Conservation (phyloP, 2,329 filamentous ascomycete genomes). For the Paraphoma sp. region DNA sequence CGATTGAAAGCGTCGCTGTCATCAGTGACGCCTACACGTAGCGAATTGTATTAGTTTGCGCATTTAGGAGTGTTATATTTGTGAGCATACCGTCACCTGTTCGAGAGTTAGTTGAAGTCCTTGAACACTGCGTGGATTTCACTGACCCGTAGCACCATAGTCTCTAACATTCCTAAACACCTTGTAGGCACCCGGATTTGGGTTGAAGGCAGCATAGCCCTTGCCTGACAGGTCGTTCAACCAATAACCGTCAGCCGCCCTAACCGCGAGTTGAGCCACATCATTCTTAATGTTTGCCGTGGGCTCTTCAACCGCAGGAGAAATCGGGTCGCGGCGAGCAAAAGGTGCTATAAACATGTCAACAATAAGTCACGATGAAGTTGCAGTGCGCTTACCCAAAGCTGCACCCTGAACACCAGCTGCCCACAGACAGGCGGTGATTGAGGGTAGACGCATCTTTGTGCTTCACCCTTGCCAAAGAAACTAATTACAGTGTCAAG, state of each 20-base stretch:
- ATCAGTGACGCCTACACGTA: constrained; percentile 33
- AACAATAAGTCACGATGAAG: constrained; percentile 1
- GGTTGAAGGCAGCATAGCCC: constrained; percentile 50
- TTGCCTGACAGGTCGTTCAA: constrained; percentile 51
- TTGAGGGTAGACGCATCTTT: constrained; percentile 31
- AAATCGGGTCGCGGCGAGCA: constrained; percentile 4
- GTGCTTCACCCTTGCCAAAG: background rate
- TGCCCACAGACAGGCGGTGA: constrained; percentile 40
- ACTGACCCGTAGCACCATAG: constrained; percentile 52
- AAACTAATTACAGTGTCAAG: constrained; percentile 5
- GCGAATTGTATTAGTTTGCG: too few relatives aligned
- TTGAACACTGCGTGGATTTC: background rate
- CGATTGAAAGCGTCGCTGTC: constrained; percentile 63
- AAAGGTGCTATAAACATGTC: constrained; percentile 16
- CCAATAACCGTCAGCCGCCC: constrained; percentile 46
- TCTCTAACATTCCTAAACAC: constrained; percentile 55
- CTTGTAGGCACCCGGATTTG: constrained; percentile 47
- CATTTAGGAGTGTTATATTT: background rate
- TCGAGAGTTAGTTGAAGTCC: constrained; percentile 13
- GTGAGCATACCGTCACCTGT: constrained; percentile 38
- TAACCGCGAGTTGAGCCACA: constrained; percentile 5
- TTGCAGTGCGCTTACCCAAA: constrained; percentile 14
- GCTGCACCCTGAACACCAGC: constrained; percentile 28
- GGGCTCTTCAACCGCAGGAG: constrained; percentile 5
- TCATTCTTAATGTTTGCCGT: background rate